phyloP scores from a whole-genome alignment of 2,329 filamentous ascomycete species.

The Eutypella sp. region DNA sequence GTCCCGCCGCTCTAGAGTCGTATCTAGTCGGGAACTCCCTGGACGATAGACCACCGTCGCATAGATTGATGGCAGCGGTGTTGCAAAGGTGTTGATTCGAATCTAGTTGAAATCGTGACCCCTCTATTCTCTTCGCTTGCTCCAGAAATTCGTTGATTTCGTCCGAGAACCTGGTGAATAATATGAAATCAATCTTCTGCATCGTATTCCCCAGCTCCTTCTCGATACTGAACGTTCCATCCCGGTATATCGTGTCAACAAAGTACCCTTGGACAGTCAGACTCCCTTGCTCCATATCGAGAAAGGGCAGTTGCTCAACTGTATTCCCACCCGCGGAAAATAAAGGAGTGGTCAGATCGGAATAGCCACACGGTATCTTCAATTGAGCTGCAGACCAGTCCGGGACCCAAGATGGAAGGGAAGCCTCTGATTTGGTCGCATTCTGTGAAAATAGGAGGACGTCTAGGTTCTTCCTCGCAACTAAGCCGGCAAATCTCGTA shows the following conservation, averaged over 20 bases:
- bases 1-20: slow-evolving; percentile 1
- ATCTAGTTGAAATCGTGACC: not conserved
- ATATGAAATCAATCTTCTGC: slow-evolving; percentile 17
- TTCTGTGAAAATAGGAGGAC: slow-evolving; percentile 26
- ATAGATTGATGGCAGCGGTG: slow-evolving; percentile 4
- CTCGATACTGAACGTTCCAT: slow-evolving; percentile 13
- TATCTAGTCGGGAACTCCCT: slow-evolving; percentile 5
- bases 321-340: slow-evolving; percentile 19
- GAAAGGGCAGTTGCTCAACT: not conserved
- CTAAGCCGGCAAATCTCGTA: slow-evolving; percentile 12
- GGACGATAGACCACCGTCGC: slow-evolving; percentile 9
- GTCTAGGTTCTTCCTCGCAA: slow-evolving; percentile 20
- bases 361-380: slow-evolving; percentile 20
- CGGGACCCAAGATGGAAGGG: slow-evolving; percentile 29
- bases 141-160: slow-evolving; percentile 19
- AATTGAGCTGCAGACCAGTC: slow-evolving; percentile 26
- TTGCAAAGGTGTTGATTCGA: slow-evolving; percentile 2
- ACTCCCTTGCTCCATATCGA: slow-evolving; percentile 5
- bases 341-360: slow-evolving; percentile 11
- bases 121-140: slow-evolving; percentile 1
- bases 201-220: not conserved
- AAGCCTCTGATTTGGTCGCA: slow-evolving; percentile 13
- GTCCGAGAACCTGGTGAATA: slow-evolving; percentile 18
- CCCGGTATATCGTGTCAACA: slow-evolving; percentile 15
- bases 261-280: slow-evolving; percentile 16